Evolutionary conservation across 345 rosid species (phyloP), one percentile per base, ranked within the genome.

Genomic region (Microcos paniculata): DNA sequence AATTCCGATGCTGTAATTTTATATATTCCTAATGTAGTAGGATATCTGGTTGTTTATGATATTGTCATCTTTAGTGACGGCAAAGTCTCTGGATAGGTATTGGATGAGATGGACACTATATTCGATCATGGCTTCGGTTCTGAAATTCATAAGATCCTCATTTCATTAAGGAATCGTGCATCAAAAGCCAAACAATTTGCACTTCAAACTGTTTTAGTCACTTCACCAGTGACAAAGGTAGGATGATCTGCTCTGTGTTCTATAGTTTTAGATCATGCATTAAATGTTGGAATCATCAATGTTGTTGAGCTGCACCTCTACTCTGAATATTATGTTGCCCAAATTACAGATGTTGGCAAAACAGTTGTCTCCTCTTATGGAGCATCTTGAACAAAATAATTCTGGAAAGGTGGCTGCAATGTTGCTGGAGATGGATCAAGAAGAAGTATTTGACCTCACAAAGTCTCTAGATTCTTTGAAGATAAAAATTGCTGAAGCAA

Each of bases 31-130:
- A 55, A 19, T 31, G 30, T 71, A 33, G 10, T 45, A 70, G 40
- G 31, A 53, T 31, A 68, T 11, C 40, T 43, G 46, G 45, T 48
- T 68, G 15, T 68, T 26, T 15, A 28, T 31, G 58, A 52, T 24
- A 31, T 58, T 51, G 52, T 46, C 31, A 12, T 23, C 10, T 33
- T 66, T 69, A 51, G 18, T 69, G 66, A 52, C 26, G 16, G 12
- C 4, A n/a, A 6, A 40, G 6, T 71, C 59, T 75, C 61, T 82
- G 77, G 53, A 45, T 83, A 94, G 97, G 97, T 92, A 67, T 83
- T 92, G 76, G 98, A 94, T 85, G 98, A 94, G 84, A 97, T 96
- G 64, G 98, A 94, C 81, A 88, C 94, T 53, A 94, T 94, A 93
- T 94, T 94, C 57, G 94, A 91, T 82, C 96, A 81, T 78, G 96